Conservation (phyloP, 2,329 filamentous ascomycete species). For the Tolypocladium tropicale region DNA sequence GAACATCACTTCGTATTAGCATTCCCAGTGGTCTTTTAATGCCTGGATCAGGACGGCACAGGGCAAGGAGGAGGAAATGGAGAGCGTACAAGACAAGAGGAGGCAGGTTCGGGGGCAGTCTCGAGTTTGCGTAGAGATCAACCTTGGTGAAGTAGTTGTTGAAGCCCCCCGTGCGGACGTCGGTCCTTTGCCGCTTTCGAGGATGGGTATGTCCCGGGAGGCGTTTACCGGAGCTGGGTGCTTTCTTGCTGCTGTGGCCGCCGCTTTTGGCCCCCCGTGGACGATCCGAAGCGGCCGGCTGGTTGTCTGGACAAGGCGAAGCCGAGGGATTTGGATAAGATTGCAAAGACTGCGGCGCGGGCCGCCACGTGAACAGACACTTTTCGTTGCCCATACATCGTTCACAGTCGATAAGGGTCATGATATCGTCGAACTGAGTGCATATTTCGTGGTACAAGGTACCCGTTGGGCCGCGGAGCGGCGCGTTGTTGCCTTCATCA, state of each 20-base stretch:
- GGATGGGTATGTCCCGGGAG: not conserved
- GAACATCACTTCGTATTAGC: not conserved
- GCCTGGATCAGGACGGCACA: not conserved
- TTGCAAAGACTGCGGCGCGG: slow-evolving; percentile 4
- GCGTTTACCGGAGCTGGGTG: not conserved
- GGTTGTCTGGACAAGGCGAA: not conserved
- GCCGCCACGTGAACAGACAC: slow-evolving; percentile 36
- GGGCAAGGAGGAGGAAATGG: slow-evolving; percentile 1
- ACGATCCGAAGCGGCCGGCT: not conserved
- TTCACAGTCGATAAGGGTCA: slow-evolving; percentile 63
- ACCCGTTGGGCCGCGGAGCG: slow-evolving; percentile 11
- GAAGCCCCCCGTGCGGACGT: too few species aligned
- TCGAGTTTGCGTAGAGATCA: slow-evolving; percentile 68
- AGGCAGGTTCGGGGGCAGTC: slow-evolving; percentile 56
- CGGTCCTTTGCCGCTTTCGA: not conserved
- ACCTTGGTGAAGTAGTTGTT: slow-evolving; percentile 66
- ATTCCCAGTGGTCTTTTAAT: not conserved
- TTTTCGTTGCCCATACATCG: slow-evolving; percentile 40
- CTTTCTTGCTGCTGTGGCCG: not conserved
- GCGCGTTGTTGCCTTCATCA: not conserved
- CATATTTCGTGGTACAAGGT: slow-evolving; percentile 49
- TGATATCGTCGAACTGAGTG: slow-evolving; percentile 53
- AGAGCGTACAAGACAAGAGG: slow-evolving; percentile 53
- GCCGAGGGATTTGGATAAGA: not conserved
- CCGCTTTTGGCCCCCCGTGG: not conserved